A percentile compares a stretch with the other conserved stretches of the same genome.
Conservation (phyloP, 2,329 filamentous ascomycete genomes). For the Cyclaneusma minus region DNA sequence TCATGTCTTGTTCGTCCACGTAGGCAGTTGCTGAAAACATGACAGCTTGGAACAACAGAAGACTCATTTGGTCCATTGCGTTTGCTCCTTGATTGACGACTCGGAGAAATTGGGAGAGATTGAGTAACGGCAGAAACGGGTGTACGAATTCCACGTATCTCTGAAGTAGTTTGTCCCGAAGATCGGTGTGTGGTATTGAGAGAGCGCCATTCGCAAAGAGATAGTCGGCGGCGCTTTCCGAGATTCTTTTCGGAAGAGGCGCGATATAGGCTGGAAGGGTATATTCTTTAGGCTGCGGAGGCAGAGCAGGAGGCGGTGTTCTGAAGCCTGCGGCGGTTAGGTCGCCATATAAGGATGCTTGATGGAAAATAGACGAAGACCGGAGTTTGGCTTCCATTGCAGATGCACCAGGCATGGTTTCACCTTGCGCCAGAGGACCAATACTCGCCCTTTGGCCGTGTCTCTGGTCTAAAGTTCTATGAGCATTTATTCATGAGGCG, state of each 20-base stretch:
- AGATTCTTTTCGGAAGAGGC: constrained; percentile 61
- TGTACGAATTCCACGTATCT: constrained; percentile 83
- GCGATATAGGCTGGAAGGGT: constrained; percentile 57
- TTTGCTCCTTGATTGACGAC: constrained; percentile 53
- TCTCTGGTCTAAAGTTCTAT: too few relatives aligned
- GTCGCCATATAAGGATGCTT: too few relatives aligned
- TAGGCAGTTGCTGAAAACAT: constrained; percentile 91
- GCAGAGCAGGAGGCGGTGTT: constrained; percentile 1
- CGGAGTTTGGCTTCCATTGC: too few relatives aligned
- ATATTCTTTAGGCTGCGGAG: constrained; percentile 2
- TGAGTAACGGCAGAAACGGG: constrained; percentile 83
- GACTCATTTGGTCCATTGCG: constrained; percentile 55
- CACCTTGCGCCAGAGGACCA: too few relatives aligned
- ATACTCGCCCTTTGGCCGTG: too few relatives aligned
- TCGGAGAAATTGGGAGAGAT: constrained; percentile 43
- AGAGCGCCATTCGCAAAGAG: constrained; percentile 74
- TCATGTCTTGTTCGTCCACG: constrained; percentile 64
- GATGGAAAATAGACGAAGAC: too few relatives aligned
- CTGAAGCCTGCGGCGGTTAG: too few relatives aligned
- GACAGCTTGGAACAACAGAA: constrained; percentile 82
- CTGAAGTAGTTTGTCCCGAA: constrained; percentile 70
- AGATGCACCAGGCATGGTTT: too few relatives aligned
- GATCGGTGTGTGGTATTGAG: constrained; percentile 49
- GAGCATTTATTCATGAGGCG: too few relatives aligned
- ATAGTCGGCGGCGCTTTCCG: constrained; percentile 69